Percentiles rank a stretch among this genome's conserved stretches.
Evolutionary conservation across 75 land plant genomes (phyloP).

Genomic region (Isoetes taiwanensis): DNA sequence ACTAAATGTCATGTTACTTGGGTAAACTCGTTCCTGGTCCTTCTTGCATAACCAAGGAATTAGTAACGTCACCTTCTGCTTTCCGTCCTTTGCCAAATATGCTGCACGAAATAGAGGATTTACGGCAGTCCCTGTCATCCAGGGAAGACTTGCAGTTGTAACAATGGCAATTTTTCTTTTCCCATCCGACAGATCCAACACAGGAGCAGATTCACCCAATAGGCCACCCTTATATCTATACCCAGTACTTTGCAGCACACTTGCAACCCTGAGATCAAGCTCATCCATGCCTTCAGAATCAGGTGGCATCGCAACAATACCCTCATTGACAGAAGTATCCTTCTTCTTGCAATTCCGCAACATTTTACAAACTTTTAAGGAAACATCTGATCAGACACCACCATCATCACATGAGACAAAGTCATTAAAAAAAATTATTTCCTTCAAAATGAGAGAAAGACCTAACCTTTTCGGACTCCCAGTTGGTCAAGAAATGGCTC

Average conservation of each 20-base stretch:
- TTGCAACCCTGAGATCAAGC: slow-evolving; percentile 74
- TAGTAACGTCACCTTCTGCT: slow-evolving; percentile 45
- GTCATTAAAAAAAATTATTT: background rate
- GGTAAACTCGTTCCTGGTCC: slow-evolving; percentile 61
- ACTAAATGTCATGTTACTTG: slow-evolving; percentile 37
- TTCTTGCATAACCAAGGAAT: slow-evolving; percentile 62
- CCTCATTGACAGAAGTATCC: slow-evolving; percentile 24
- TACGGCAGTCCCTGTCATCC: slow-evolving; percentile 90
- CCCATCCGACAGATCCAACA: slow-evolving; percentile 16
- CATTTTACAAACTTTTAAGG: slow-evolving; percentile 68
- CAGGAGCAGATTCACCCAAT: too few relatives aligned
- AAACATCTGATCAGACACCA: slow-evolving; percentile 34
- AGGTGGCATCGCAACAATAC: slow-evolving; percentile 9
- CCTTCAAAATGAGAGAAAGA: background rate
- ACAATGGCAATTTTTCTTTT: slow-evolving; percentile 56
- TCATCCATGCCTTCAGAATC: slow-evolving; percentile 45
- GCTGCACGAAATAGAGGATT: slow-evolving; percentile 86
- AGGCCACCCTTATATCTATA: slow-evolving; percentile 66
- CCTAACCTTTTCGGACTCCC: slow-evolving; percentile 59
- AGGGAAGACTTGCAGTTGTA: slow-evolving; percentile 79
- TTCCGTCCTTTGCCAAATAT: slow-evolving; percentile 50
- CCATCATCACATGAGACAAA: background rate
- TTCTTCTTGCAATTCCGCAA: slow-evolving; percentile 52
- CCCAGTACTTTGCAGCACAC: slow-evolving; percentile 89
- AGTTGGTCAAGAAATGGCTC: slow-evolving; percentile 75